Evolutionary conservation across 306 rosid species (phyloP).

Genomic region (Fragaria vesca): DNA sequence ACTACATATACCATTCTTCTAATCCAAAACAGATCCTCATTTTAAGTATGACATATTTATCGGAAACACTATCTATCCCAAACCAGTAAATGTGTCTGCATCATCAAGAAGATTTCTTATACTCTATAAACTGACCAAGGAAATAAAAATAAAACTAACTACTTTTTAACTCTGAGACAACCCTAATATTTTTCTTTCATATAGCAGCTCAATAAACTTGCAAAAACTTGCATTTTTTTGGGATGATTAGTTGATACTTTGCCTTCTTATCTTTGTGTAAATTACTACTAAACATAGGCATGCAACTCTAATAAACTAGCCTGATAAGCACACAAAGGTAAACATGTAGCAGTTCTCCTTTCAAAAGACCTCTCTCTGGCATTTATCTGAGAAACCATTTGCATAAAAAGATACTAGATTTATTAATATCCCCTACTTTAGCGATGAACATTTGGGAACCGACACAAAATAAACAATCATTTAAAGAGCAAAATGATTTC

Average conservation of each 20-base stretch:
- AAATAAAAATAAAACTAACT: neutral
- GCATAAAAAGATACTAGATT: neutral
- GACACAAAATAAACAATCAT: neutral
- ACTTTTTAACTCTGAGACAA: neutral
- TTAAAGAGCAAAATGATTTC: neutral
- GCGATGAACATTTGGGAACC: neutral
- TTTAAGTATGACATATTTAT: neutral
- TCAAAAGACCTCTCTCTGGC: neutral
- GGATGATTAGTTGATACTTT: neutral
- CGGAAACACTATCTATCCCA: neutral
- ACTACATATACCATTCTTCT: too few relatives aligned
- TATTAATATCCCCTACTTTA: neutral
- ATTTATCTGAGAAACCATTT: neutral
- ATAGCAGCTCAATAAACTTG: neutral
- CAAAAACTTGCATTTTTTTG: neutral
- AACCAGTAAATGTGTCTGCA: neutral
- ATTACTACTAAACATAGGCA: neutral
- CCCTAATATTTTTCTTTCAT: neutral
- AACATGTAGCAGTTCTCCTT: neutral
- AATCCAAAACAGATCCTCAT: neutral
- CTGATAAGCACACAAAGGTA: neutral
- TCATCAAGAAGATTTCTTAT: neutral
- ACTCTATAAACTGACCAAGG: neutral
- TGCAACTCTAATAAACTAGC: constrained; percentile 1
- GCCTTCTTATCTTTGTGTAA: neutral